Evolutionary conservation across 2,329 filamentous ascomycete species (phyloP).

Genomic region (Alternaria dauci): DNA sequence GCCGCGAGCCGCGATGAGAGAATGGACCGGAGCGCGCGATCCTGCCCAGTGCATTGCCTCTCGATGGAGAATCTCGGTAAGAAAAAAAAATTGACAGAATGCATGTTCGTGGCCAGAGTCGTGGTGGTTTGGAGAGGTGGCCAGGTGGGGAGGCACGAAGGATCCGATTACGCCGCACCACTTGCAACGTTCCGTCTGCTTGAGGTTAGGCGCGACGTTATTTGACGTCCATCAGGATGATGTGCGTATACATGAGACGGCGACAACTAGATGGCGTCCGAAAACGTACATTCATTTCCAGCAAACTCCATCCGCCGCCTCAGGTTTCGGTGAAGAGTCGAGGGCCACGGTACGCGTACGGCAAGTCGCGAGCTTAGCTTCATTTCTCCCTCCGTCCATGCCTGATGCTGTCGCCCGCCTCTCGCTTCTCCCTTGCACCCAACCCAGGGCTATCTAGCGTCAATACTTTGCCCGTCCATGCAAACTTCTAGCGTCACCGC

Average conservation of each 20-base stretch:
- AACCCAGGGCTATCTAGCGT: slow-evolving; percentile 8
- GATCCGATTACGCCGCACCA: slow-evolving; percentile 25
- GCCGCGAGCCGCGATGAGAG: slow-evolving; percentile 32
- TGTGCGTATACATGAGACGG: slow-evolving; percentile 34
- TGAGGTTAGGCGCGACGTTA: slow-evolving; percentile 27
- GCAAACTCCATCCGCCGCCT: slow-evolving; percentile 13
- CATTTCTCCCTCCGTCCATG: slow-evolving; percentile 7
- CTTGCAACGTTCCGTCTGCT: slow-evolving; percentile 18
- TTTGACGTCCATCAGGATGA: slow-evolving; percentile 17
- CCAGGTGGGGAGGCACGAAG: slow-evolving; percentile 14
- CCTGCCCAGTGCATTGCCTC: neutral
- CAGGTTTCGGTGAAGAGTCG: slow-evolving; percentile 20
- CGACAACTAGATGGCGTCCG: slow-evolving; percentile 25
- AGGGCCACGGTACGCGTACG: slow-evolving; percentile 5
- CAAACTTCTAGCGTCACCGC: slow-evolving; percentile 7
- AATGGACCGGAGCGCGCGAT: slow-evolving; percentile 23
- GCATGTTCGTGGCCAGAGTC: neutral
- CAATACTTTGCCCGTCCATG: slow-evolving; percentile 11
- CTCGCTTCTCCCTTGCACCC: slow-evolving; percentile 2
- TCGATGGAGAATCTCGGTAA: slow-evolving; percentile 8
- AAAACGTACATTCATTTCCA: slow-evolving; percentile 19
- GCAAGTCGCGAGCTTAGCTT: slow-evolving; percentile 3
- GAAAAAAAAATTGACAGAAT: slow-evolving; percentile 18
- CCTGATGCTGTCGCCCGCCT: slow-evolving; percentile 8
- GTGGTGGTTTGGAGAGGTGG: slow-evolving; percentile 13